These are phyloP conservation scores for Leavenworthia alabamica DNA, from an alignment of 345 rosid genomes.

Conservation along the genomic window DNA sequence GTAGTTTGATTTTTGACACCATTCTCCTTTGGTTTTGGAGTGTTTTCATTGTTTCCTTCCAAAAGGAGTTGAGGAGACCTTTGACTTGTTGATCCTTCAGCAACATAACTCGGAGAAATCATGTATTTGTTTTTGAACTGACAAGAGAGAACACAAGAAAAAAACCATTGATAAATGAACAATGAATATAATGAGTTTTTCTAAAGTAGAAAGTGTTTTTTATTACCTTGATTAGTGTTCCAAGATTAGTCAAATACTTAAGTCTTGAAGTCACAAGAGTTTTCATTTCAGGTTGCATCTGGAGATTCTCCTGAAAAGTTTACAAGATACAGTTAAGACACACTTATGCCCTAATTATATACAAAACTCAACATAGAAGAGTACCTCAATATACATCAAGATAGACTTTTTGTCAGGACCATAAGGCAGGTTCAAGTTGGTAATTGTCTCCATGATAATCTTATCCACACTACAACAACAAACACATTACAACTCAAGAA, in stretches of 20 bases:
- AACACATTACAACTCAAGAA: constrained; percentile 5
- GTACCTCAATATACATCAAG: constrained; percentile 61
- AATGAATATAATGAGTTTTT: not conserved
- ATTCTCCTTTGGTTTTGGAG: constrained; percentile 41
- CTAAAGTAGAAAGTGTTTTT: not conserved
- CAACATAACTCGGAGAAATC: constrained; percentile 37
- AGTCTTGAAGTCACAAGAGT: constrained; percentile 60
- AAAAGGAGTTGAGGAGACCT: constrained; percentile 31
- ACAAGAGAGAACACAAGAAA: constrained; percentile 8
- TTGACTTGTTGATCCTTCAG: constrained; percentile 36
- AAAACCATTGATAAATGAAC: not conserved
- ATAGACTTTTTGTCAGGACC: constrained; percentile 76
- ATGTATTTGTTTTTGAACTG: constrained; percentile 69
- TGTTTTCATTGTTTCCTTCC: constrained; percentile 57
- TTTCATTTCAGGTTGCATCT: constrained; percentile 45
- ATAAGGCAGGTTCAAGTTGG: constrained; percentile 52
- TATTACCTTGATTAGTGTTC: constrained; percentile 62
- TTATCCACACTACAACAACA: constrained; percentile 61
- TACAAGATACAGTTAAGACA: constrained; percentile 11
- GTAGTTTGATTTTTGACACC: constrained; percentile 41
- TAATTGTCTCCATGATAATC: constrained; percentile 59
- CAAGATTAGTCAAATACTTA: constrained; percentile 59
- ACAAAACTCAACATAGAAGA: not conserved
- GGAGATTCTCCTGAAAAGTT: constrained; percentile 48
- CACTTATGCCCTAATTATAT: not conserved